Conservation (phyloP, 2,329 filamentous ascomycete genomes). For the Colletotrichum navitas region DNA sequence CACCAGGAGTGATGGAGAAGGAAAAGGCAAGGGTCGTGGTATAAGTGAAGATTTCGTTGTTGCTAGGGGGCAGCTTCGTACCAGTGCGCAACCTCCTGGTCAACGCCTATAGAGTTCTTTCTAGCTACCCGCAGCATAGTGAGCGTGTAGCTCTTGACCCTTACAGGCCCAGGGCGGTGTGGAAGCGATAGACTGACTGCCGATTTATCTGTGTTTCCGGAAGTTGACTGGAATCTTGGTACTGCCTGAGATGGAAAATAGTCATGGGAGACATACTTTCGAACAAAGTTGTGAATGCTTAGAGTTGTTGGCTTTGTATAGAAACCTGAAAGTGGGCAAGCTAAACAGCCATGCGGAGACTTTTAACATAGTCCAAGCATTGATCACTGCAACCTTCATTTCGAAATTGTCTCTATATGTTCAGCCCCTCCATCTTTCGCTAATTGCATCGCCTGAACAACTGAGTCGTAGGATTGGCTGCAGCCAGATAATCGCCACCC, state of each 20-base stretch:
- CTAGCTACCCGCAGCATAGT: neutral
- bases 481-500: too few species aligned
- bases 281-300: neutral
- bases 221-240: too few species aligned
- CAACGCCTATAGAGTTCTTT: neutral
- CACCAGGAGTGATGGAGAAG: neutral
- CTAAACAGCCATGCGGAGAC: neutral
- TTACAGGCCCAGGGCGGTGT: neutral
- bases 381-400: too few species aligned
- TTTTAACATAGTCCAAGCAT: too few species aligned
- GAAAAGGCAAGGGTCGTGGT: neutral
- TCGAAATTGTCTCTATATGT: too few species aligned
- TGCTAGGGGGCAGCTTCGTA: neutral
- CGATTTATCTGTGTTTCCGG: neutral
- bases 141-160: neutral
- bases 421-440: too few species aligned
- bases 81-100: neutral
- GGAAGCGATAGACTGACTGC: neutral
- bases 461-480: too few species aligned
- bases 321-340: neutral
- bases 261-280: neutral
- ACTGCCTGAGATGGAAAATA: too few species aligned
- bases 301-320: neutral
- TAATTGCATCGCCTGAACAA: too few species aligned
- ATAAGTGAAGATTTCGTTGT: neutral